A percentile compares a stretch with the other conserved stretches of the same genome.
These are phyloP conservation scores for Cercospora sp. DNA, from an alignment of 2,329 filamentous ascomycete genomes.

Conservation along the genomic window DNA sequence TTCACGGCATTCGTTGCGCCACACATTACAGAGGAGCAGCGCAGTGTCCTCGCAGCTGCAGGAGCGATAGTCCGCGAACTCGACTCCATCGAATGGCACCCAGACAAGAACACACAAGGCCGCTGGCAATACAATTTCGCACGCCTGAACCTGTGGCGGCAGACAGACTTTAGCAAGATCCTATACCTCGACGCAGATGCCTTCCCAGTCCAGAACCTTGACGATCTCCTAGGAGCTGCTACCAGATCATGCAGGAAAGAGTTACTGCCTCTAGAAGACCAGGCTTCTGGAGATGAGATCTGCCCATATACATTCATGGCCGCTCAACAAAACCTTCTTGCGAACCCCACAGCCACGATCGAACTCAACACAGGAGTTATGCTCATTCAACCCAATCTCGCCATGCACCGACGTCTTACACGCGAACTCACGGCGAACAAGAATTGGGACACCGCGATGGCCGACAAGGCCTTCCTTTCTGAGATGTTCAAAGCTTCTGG, in stretches of 20 bases:
- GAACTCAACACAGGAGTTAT: constrained; percentile 27
- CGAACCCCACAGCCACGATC: constrained; percentile 8
- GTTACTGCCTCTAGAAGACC: constrained; percentile 27
- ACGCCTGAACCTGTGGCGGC: constrained; percentile 90
- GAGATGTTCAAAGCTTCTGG: constrained; percentile 22
- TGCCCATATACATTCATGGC: constrained; percentile 26
- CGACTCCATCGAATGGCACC: constrained; percentile 25
- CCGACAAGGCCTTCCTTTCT: constrained; percentile 26
- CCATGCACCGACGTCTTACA: constrained; percentile 26
- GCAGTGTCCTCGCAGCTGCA: constrained; percentile 24
- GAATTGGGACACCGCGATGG: constrained; percentile 27
- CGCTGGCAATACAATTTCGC: constrained; percentile 61
- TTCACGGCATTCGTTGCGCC: constrained; percentile 29
- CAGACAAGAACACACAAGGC: constrained; percentile 16
- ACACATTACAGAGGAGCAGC: constrained; percentile 25
- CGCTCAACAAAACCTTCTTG: constrained; percentile 16
- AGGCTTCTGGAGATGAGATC: constrained; percentile 14
- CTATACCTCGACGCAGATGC: constrained; percentile 89
- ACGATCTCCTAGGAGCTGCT: constrained; percentile 24
- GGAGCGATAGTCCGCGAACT: constrained; percentile 28
- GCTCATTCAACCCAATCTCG: constrained; percentile 25
- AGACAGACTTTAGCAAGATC: constrained; percentile 82
- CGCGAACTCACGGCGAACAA: constrained; percentile 17
- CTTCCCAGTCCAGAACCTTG: constrained; percentile 28
- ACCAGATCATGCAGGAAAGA: constrained; percentile 18